Evolutionary conservation across 1,284 basidiomycete genomes (phyloP), one percentile per base, ranked within the genome.

Genomic region (Afroboletus lepidellus): DNA sequence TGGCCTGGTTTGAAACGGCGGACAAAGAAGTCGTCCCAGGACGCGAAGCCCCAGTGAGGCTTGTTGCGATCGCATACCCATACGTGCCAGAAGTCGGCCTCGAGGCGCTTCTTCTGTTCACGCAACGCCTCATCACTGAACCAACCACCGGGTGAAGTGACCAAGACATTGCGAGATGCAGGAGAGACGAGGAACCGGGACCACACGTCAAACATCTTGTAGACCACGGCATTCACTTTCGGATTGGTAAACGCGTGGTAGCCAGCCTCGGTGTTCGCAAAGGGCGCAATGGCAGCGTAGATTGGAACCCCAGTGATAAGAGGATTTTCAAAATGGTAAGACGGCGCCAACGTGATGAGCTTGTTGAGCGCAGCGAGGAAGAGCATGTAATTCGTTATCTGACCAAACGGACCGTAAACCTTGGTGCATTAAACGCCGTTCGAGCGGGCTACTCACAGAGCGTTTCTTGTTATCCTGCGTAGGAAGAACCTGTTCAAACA

Each of bases 11-110:
- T 60, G 56, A 79, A 74, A 1, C 58, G 55, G 27, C 79, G 68
- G 7, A 74, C 78, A 64, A 84, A 83, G 66, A 80, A 83, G 50
- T 76, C 74, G 54, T 82, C 80, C 78, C 79, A 83, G 23, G 75
- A 76, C 18, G 58, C 72, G 65, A 83, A 64, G 5, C 56, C 56
- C 54, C 51, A 53, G 34, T 63, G 9, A 3, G 56, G 58, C 5
- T 46, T 23, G 1, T 53, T 46, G 0, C 50, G 53, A 20, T 55
- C 1, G 34, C 60, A 63, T 5, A 54, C 15, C 41, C 48, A 64
- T 3, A 53, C 47, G 15, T 55, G 16, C 4, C 33, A 45, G 33
- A 74, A 73, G 15, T 48, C 18, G n/a, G 30, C 18, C 0, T 51
- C 52, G 8, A 64, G 60, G 8, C 62, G 60, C 1, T 49, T 16